Conservation (phyloP, 805 yeast species). For the Clavispora phyllophila region DNA sequence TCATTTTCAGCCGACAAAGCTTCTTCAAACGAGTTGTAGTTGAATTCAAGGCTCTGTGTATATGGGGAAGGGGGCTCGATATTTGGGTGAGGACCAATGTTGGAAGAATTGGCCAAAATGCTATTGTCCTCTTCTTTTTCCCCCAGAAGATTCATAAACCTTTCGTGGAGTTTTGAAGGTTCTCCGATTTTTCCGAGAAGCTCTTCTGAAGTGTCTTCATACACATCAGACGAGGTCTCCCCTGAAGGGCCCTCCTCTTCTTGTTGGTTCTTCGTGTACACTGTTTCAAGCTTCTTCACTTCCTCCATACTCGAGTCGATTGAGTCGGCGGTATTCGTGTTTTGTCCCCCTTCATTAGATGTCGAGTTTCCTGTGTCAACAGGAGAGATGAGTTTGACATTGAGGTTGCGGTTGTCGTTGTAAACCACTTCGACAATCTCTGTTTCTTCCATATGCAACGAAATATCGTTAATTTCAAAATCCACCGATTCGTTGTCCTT, state of each 20-base stretch:
- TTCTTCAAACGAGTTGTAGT: slow-evolving; percentile 28
- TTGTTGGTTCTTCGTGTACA: not conserved
- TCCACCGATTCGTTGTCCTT: not conserved
- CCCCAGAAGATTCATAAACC: not conserved
- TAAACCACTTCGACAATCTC: not conserved
- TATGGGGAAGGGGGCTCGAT: not conserved
- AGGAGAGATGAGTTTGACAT: not conserved
- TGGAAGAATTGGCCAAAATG: slow-evolving; percentile 41
- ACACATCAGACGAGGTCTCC: slow-evolving; percentile 2
- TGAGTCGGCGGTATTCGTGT: not conserved
- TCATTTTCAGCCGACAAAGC: slow-evolving; percentile 40
- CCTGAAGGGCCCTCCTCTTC: slow-evolving; percentile 1
- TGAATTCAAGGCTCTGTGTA: slow-evolving; percentile 5
- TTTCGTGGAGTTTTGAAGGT: slow-evolving; percentile 11
- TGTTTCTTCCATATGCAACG: not conserved
- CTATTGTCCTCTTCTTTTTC: slow-evolving; percentile 15
- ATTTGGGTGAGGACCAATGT: slow-evolving; percentile 26
- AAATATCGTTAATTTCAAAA: not conserved
- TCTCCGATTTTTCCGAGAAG: slow-evolving; percentile 14
- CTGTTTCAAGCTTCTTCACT: not conserved
- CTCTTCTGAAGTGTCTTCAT: slow-evolving; percentile 14
- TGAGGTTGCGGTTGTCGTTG: not conserved
- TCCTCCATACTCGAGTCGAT: not conserved
- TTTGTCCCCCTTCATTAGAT: not conserved
- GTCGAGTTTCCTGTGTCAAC: not conserved